Base-by-base conservation (phyloP, 2,329 filamentous ascomycete species). In the Camillea tinctor region DNA sequence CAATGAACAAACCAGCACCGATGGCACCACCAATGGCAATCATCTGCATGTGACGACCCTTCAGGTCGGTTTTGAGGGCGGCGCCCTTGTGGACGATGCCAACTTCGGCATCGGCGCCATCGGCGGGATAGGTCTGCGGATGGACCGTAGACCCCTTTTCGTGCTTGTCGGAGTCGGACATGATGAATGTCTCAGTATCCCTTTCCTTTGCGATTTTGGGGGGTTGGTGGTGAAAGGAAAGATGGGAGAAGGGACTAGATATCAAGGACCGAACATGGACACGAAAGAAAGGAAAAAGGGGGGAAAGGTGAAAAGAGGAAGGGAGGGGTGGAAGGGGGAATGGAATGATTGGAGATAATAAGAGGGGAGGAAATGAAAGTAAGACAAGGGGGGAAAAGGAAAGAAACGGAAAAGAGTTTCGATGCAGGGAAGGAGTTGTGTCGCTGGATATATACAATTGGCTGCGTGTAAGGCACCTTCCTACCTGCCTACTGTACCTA, bases 1-100 rank as follows among this genome's bases (percentile, higher is more conserved):
- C 84, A 60, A 92, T 87, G 72, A 92, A 92, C 9, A 92, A 80
- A 77, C 89, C 89, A 64, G 77, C 77, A 60, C 78, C 77, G 53
- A 80, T 79, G 15, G 78, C 75, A 68, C 77, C 78, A 56, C 77
- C 76, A 77, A 80, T 76, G 60, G 78, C 77, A 66, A 80, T 79
- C 77, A 80, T 80, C 61, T 80, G 77, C 76, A 79, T 77, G 63
- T 79, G 77, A 19, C 77, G 73, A 58, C 69, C 66, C 62, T 70
- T 71, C 21, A 79, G 66, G 53, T 75, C 72, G 30, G 74, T 73
- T 56, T 73, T 68, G 56, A 79, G 72, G 50, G 69, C 64, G n/a
- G 66, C 63, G 59, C 64, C 62, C 66, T 74, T 72, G 67, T 71
- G 65, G 59, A 77, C 69, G 49, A 73, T 67, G 44, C 72, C 75